Base-by-base conservation (phyloP, 2,329 filamentous ascomycete species). In the Cryphonectria nitschkei region DNA sequence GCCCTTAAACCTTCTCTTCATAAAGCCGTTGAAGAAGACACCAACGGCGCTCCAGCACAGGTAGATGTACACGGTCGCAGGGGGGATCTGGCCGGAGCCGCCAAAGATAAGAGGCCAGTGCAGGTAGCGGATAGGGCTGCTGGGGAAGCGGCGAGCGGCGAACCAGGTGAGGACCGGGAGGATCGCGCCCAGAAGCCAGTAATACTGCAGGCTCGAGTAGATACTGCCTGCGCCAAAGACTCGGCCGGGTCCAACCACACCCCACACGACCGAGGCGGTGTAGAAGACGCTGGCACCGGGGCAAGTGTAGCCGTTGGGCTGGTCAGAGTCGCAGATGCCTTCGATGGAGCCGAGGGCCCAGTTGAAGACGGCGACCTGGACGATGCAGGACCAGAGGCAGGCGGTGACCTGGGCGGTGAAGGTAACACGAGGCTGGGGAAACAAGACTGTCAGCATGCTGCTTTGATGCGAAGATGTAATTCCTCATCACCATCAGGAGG, bases 41-140 rank as follows among this genome's bases (percentile, higher is more conserved):
- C 86, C 86, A 5, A 87, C 82, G 52, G 85, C 77, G 78, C 82
- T 83, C 79, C 79, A 80, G 71, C 75, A 77, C 22, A 84, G 80
- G 71, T 86, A 87, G 76, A 83, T 86, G 29, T 86, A 79, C 0
- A 84, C 83, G 0, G 84, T 86, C 1, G 85, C 85, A 0, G 77
- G 79, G 14, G 76, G 78, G 39, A 79, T 77, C 62, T 65, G 62
- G 26, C 70, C 74, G 46, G 73, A 71, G n/a, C 77, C 75, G 26
- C 78, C 80, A 72, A 79, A 76, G 56, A 80, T 79, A 39, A 80
- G 68, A 2, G 79, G 79, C 43, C 75, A 75, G 73, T 76, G 77
- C 26, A 77, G 73, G 70, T 76, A 79, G 41, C 75, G 74, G 37
- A 77, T 67, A 39, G 72, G 71, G n/a, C 68, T 68, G 22, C 75